Percentiles rank a stretch among this genome's conserved stretches.
Conservation (phyloP, 2,329 filamentous ascomycete species). For the Dactylonectria macrodidyma region DNA sequence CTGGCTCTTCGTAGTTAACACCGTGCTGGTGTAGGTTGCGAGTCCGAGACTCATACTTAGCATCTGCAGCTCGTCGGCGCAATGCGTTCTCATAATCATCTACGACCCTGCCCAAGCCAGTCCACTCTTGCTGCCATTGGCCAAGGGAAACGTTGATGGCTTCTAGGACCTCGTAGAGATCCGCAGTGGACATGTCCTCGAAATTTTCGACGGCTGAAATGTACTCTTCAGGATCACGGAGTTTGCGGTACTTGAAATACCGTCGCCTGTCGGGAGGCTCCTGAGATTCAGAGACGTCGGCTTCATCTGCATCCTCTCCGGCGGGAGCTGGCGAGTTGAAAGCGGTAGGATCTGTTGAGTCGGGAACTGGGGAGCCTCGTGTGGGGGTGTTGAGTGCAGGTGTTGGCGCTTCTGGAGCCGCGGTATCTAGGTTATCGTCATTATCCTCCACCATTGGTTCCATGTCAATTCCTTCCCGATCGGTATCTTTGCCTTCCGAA, state of each 20-base stretch:
- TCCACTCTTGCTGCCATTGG: conserved; percentile 70
- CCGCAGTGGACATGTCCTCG: conserved; percentile 63
- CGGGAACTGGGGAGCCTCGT: conserved; percentile 56
- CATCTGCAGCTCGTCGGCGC: conserved; percentile 64
- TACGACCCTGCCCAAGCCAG: conserved; percentile 63
- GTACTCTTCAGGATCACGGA: conserved; percentile 66
- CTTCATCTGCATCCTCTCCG: conserved; percentile 55
- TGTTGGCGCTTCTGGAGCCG: conserved; percentile 53
- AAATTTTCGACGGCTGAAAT: conserved; percentile 63
- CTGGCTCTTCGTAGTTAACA: conserved; percentile 63
- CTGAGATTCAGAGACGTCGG: conserved; percentile 54
- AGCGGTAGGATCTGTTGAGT: conserved; percentile 56
- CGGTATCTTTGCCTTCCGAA: conserved; percentile 51
- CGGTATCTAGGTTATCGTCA: conserved; percentile 50
- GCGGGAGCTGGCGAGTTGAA: conserved; percentile 56
- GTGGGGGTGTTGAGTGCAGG: conserved; percentile 57
- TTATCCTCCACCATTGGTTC: conserved; percentile 53
- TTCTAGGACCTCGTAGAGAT: conserved; percentile 62
- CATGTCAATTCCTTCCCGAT: conserved; percentile 49
- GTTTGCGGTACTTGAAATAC: conserved; percentile 64
- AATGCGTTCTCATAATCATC: conserved; percentile 72
- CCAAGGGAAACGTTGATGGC: conserved; percentile 62
- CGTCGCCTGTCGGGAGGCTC: conserved; percentile 48
- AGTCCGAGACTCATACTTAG: conserved; percentile 62
- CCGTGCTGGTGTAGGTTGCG: conserved; percentile 58